phyloP scores from a whole-genome alignment of 345 rosid species.

The Citrus sp. region DNA sequence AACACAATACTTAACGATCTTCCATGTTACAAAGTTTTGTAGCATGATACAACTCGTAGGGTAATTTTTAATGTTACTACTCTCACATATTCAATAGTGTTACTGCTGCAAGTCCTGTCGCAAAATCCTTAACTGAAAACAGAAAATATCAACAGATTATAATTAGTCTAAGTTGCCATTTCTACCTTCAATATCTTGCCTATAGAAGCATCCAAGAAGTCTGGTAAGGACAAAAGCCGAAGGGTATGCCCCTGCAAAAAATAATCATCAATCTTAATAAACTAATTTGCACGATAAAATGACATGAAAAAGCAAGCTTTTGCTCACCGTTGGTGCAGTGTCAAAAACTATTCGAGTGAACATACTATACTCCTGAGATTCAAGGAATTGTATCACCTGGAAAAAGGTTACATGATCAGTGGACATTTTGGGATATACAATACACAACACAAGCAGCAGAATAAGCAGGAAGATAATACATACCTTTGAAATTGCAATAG shows the following conservation, averaged over 20 bases:
- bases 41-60: neutral
- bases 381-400: slow-evolving; percentile 97
- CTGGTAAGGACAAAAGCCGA: slow-evolving; percentile 87
- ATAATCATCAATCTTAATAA: slow-evolving; percentile 7
- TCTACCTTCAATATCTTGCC: slow-evolving; percentile 93
- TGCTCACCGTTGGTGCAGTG: slow-evolving; percentile 94
- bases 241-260: slow-evolving; percentile 80
- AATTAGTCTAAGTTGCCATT: neutral
- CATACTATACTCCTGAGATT: slow-evolving; percentile 80
- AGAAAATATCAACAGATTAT: neutral
- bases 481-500: slow-evolving; percentile 95
- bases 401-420: slow-evolving; percentile 21
- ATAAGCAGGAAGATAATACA: slow-evolving; percentile 12
- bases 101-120: neutral
- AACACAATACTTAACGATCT: neutral
- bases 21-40: neutral
- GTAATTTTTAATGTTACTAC: neutral
- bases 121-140: neutral
- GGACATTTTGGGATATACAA: slow-evolving; percentile 13
- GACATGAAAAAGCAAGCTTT: slow-evolving; percentile 2
- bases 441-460: neutral
- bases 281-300: slow-evolving; percentile 5
- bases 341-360: slow-evolving; percentile 94
- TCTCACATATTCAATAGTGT: neutral
- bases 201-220: slow-evolving; percentile 93